Evolutionary conservation across 1,139 yeast species (phyloP).

Genomic region (Geotrichum citri-aurantii): DNA sequence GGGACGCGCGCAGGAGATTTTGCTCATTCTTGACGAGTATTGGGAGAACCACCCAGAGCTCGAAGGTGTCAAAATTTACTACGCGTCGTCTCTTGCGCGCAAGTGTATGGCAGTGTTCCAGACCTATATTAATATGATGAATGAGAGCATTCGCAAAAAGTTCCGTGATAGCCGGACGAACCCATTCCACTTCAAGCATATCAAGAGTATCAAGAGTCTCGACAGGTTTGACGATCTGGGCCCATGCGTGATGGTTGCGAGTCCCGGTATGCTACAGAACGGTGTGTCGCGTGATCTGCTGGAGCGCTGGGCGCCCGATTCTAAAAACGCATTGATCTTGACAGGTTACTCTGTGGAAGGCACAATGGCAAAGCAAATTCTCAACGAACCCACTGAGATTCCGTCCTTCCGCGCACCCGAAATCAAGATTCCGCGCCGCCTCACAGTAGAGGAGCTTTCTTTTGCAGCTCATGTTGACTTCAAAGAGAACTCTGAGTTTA

Average conservation of each 20-base stretch:
- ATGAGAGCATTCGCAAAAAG: slow-evolving; percentile 74
- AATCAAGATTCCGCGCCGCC: slow-evolving; percentile 74
- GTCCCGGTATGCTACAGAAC: slow-evolving; percentile 97
- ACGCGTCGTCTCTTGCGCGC: slow-evolving; percentile 88
- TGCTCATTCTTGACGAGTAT: slow-evolving; percentile 86
- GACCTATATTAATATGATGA: slow-evolving; percentile 95
- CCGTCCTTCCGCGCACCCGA: slow-evolving; percentile 79
- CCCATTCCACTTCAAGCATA: slow-evolving; percentile 85
- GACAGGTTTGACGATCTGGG: slow-evolving; percentile 89
- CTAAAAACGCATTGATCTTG: slow-evolving; percentile 75
- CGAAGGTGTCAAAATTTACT: slow-evolving; percentile 75
- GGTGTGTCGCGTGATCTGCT: slow-evolving; percentile 87
- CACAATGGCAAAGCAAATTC: slow-evolving; percentile 86
- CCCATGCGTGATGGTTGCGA: slow-evolving; percentile 92
- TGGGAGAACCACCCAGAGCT: slow-evolving; percentile 84
- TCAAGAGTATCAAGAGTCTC: slow-evolving; percentile 70
- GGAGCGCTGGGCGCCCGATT: slow-evolving; percentile 97
- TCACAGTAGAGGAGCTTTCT: slow-evolving; percentile 89
- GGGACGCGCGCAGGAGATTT: slow-evolving; percentile 92
- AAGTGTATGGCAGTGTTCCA: slow-evolving; percentile 97
- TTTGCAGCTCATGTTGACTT: slow-evolving; percentile 99
- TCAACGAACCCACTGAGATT: slow-evolving; percentile 84
- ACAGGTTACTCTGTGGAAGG: slow-evolving; percentile 99
- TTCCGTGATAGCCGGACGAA: slow-evolving; percentile 72
- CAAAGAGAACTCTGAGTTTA: slow-evolving; percentile 86